Evolutionary conservation across 2,329 filamentous ascomycete species (phyloP).

Genomic region (Metarhizium sp.): DNA sequence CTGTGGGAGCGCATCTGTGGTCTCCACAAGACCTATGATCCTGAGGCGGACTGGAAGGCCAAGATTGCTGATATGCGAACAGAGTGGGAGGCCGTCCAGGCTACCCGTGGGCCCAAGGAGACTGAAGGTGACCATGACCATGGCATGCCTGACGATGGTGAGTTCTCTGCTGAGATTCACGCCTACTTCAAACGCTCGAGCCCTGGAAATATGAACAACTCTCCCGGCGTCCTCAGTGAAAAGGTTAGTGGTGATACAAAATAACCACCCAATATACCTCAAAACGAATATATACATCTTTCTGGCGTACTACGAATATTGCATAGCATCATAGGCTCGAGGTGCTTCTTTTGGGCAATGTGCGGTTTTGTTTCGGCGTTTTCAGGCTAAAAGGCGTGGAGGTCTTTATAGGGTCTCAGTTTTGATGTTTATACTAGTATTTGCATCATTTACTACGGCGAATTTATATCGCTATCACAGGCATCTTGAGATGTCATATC

Average conservation of each 20-base stretch:
- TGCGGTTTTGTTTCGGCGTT: neutral
- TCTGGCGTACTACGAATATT: neutral
- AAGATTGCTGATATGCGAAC: conserved; percentile 74
- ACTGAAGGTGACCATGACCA: conserved; percentile 26
- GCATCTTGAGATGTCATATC: neutral
- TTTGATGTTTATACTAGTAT: neutral
- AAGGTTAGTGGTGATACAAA: conserved; percentile 13
- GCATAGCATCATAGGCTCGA: neutral
- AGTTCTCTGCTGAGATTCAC: conserved; percentile 44
- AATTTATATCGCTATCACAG: neutral
- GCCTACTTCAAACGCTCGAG: conserved; percentile 41
- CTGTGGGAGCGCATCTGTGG: conserved; percentile 78
- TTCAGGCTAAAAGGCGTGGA: neutral
- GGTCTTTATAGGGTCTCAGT: neutral
- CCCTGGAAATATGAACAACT: conserved; percentile 14
- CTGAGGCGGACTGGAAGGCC: conserved; percentile 70
- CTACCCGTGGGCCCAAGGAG: conserved; percentile 38
- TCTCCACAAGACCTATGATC: conserved; percentile 72
- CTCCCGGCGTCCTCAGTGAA: conserved; percentile 17
- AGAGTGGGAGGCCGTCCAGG: conserved; percentile 49
- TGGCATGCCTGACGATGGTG: conserved; percentile 34
- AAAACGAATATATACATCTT: neutral
- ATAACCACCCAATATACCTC: neutral
- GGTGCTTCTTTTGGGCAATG: neutral
- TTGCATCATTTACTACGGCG: neutral